Evolutionary conservation across 306 rosid genomes (phyloP), one percentile per base, ranked within the genome.

Genomic region (Senna tora): DNA sequence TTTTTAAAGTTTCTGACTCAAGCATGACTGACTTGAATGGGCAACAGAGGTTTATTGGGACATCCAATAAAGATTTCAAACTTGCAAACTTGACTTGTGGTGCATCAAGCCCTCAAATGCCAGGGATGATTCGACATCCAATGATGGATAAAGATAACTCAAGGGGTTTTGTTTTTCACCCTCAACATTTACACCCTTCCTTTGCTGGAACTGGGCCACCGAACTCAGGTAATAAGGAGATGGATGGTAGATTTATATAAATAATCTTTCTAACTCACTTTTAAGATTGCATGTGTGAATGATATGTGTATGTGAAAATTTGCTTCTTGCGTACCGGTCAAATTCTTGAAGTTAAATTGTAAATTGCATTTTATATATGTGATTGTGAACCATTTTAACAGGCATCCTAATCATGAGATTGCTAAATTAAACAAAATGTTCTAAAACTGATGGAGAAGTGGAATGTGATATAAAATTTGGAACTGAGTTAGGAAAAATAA

Each of bases 81-180:
- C 87, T 79, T 52, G 86, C 84, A 46, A 86, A 77, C 75, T 9
- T 82, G 72, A 73, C 72, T 3, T 82, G 80, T 74, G 83, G 92
- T 9, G 64, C 75, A 80, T 75, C 78, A 25, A 65, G 75, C 81
- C 56, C 88, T 41, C 77, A 87, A 22, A 81, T 83, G 90, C 93
- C 90, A 1, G 76, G 78, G 61, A 84, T 84, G 92, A 76, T 87
- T 79, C 98, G 87, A 80, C 85, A 88, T 71, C 96, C 93, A 5
- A 68, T 79, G 74, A 67, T 85, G 80, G 92, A 90, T 75, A 90
- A 90, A 78, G 98, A 93, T 85, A 81, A 81, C 51, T 65, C 90
- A 9, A 82, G 89, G 89, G 94, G 96, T 69, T 67, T 77, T 82
- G 85, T 63, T 73, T 65, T 90, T 82, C 94, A 82, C 70, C 75